A percentile compares a stretch with the other conserved stretches of the same genome.
phyloP scores from a whole-genome alignment of 768 basidiomycete genomes.

The Termitomyces sp. region DNA sequence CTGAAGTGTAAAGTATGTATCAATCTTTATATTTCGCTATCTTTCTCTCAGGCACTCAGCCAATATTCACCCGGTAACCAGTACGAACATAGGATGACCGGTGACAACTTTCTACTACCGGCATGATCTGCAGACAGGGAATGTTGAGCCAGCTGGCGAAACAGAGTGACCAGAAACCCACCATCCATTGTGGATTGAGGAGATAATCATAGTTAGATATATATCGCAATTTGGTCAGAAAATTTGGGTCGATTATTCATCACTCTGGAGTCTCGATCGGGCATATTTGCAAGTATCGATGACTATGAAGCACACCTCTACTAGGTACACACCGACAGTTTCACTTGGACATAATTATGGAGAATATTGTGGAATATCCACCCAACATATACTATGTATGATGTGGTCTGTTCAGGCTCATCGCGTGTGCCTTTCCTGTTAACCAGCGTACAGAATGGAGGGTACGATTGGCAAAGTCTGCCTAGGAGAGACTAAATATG shows the following conservation, averaged over 20 bases:
- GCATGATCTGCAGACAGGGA: conserved; percentile 41
- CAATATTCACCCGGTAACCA: too few relatives aligned
- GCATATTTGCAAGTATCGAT: too few relatives aligned
- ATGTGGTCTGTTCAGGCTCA: not conserved
- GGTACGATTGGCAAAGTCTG: not conserved
- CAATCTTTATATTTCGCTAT: not conserved
- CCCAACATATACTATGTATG: too few relatives aligned
- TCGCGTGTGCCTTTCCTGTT: not conserved
- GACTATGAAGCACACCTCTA: too few relatives aligned
- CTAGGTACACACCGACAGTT: not conserved
- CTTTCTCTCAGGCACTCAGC: not conserved
- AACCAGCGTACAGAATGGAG: not conserved
- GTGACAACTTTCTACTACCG: conserved; percentile 38
- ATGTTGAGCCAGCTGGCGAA: conserved; percentile 48
- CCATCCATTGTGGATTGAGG: conserved; percentile 43
- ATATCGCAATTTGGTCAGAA: not conserved
- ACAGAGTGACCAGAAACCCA: conserved; percentile 51
- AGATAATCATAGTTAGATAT: conserved; percentile 28
- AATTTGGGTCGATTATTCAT: conserved; percentile 50
- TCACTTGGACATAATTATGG: not conserved
- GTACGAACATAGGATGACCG: too few relatives aligned
- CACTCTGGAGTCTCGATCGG: too few relatives aligned
- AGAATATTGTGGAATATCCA: conserved; percentile 3
- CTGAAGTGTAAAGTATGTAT: conserved; percentile 29
- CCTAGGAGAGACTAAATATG: not conserved